Base-by-base conservation (phyloP, 2,329 filamentous ascomycete species). In the Pseudogymnoascus sp. region DNA sequence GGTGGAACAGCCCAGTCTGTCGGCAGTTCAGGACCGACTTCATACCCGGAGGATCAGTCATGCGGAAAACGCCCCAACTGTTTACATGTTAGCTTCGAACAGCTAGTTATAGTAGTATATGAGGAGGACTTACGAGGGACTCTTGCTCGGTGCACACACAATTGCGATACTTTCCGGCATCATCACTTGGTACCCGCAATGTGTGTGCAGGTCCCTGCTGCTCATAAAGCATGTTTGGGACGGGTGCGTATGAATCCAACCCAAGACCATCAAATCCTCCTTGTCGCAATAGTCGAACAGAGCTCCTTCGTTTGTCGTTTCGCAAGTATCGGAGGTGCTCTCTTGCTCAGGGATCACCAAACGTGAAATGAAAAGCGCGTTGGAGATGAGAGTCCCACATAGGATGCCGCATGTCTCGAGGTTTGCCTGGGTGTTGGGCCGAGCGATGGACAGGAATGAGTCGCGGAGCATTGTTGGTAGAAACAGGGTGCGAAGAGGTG, bases 201-300 rank as follows among this genome's bases (percentile, higher is more conserved):
- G 93, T 0, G 95, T 99, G 71, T 99, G 94, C 66, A 97, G 72
- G 71, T 99, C 94, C 58, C 93, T 81, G 57, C 89, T 94, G 71
- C 91, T 96, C 90, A 99, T 95, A 73, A 99, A 99, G 74, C 94
- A 99, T 0, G 91, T 95, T 75, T 99, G 94, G 0, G 88, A 91
- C 0, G 94, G 94, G 72, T 99, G 94, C 0, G 94, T 99, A 72
- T 99, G 94, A 64, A 99, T 99, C 94, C 94, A 99, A 38, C 93
- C 93, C 4, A 96, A 81, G 60, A 96, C 85, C 73, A 96, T 83
- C 36, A 97, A 75, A 63, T 95, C 89, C 69, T 96, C 84, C 4
- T 80, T 81, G 68, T 94, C 89, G 70, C 92, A 95, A 72, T 93
- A 97, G 61, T 96, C 91, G 67, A 97, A 92, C 28, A 97, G 80